Conservation (phyloP, 2,329 filamentous ascomycete species). For the Fusarium temperatum region DNA sequence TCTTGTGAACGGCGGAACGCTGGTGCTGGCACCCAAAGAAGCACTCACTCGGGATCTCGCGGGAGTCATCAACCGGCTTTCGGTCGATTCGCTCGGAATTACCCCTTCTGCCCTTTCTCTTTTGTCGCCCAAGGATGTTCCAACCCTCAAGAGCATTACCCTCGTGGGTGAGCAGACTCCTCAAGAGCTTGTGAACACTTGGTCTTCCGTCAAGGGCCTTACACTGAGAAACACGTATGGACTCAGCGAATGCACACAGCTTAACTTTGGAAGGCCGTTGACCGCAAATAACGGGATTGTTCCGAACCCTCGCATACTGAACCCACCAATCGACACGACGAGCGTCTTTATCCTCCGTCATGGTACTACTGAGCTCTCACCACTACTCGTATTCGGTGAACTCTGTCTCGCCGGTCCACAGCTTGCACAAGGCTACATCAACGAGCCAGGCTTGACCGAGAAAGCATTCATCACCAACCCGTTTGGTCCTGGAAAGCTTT, state of each 20-base stretch:
- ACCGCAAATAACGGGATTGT: not conserved
- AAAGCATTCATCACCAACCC: slow-evolving; percentile 16
- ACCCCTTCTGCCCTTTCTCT: slow-evolving; percentile 29
- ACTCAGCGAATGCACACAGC: slow-evolving; percentile 32
- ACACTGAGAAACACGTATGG: slow-evolving; percentile 26
- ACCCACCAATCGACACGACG: slow-evolving; percentile 10
- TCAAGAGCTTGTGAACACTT: slow-evolving; percentile 13
- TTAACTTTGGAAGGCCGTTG: slow-evolving; percentile 14
- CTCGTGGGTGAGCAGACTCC: slow-evolving; percentile 29
- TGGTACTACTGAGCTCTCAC: slow-evolving; percentile 1
- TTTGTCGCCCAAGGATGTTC: not conserved
- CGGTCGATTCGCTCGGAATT: slow-evolving; percentile 28
- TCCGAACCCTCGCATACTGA: not conserved
- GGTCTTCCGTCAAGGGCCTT: not conserved
- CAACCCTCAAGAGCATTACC: slow-evolving; percentile 13
- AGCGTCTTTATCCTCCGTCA: slow-evolving; percentile 9
- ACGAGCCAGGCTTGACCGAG: slow-evolving; percentile 11
- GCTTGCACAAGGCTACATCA: slow-evolving; percentile 29
- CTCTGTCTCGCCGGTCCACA: slow-evolving; percentile 33
- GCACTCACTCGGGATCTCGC: slow-evolving; percentile 4
- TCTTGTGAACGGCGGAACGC: slow-evolving; percentile 14
- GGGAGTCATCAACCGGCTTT: slow-evolving; percentile 16
- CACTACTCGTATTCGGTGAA: slow-evolving; percentile 21
- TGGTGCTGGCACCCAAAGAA: slow-evolving; percentile 26
- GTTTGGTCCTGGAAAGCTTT: slow-evolving; percentile 24